A percentile compares a stretch with the other conserved stretches of the same genome.
Conservation (phyloP, 2,329 filamentous ascomycete genomes). For the Phaeosphaeria sp. region DNA sequence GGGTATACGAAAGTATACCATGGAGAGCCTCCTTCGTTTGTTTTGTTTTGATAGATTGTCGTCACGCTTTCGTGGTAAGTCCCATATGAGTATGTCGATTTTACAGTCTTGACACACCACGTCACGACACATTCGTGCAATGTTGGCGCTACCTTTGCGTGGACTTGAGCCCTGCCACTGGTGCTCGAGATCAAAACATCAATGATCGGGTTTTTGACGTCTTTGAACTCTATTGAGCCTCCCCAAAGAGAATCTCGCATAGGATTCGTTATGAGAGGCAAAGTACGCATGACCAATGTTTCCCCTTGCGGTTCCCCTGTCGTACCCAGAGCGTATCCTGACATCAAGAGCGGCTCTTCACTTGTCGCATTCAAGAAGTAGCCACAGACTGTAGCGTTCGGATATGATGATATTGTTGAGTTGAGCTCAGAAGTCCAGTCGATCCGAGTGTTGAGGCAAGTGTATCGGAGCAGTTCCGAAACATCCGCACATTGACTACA, state of each 20-base stretch:
- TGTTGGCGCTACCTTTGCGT: constrained; percentile 12
- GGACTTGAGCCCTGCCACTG: too few relatives aligned
- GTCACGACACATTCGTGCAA: constrained; percentile 29
- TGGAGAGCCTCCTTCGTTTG: too few relatives aligned
- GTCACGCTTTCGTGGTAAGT: constrained; percentile 26
- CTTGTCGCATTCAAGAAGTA: constrained; percentile 33
- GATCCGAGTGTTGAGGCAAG: constrained; percentile 11
- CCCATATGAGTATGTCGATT: constrained; percentile 23
- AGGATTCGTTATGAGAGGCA: constrained; percentile 13
- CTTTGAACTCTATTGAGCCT: constrained; percentile 27
- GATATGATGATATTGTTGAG: too few relatives aligned
- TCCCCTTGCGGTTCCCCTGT: too few relatives aligned
- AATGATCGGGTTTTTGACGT: constrained; percentile 21
- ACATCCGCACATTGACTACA: constrained; percentile 34
- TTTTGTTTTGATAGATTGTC: constrained; percentile 10
- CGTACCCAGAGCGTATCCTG: constrained; percentile 17
- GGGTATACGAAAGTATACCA: too few relatives aligned
- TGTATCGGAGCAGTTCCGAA: constrained; percentile 4
- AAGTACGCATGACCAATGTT: constrained; percentile 12
- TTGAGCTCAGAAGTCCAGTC: constrained; percentile 37
- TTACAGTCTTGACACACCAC: constrained; percentile 38
- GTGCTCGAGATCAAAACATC: constrained; percentile 33
- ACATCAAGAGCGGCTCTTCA: constrained; percentile 16
- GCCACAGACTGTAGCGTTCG: constrained; percentile 30
- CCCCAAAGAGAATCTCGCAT: constrained; percentile 9